Base-by-base conservation (phyloP, 371 early-diverging fungal species). In the Actinomucor elegans region DNA sequence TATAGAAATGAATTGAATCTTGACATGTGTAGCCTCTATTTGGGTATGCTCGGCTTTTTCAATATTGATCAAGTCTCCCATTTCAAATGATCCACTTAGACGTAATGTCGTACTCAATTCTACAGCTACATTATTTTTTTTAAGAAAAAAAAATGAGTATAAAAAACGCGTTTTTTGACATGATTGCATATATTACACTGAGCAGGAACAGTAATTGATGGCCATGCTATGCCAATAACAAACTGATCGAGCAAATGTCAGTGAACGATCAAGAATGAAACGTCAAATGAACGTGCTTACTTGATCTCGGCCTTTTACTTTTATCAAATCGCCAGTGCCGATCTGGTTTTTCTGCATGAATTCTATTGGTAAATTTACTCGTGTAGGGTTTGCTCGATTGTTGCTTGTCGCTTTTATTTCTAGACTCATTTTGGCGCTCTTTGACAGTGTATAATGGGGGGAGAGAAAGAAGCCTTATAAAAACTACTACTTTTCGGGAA, bases 261-360 rank as follows among this genome's bases (percentile, higher is more conserved):
- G n/a, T n/a, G n/a, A n/a, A n/a, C n/a, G n/a, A n/a, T n/a, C n/a
- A n/a, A n/a, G n/a, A n/a, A n/a, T n/a, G n/a, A 14, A 5, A 24
- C 3, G n/a, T 15, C 28, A 9, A 53, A 21, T 18, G 10, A 15
- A 3, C 8, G 10, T 35, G 12, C 9, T 42, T 17, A 21, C 15
- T 2, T 29, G 9, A 26, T 20, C 1, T 11, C 2, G 18, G n/a
- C 40, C 32, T 43, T 42, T 37, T 52, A 84, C 51, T 33, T 67
- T 52, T n/a, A 85, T 55, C n/a, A 75, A 55, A 50, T 85, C 85
- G 9, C 83, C 85, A n/a, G 80, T 77, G 18, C 53, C 67, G 12
- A 82, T 49, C 12, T 67, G 47, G 8, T 59, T 44, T 14, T 53
- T 59, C 35, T 80, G 77, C 76, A 85, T 77, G 14, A 66, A 50